These are phyloP conservation scores for Leccinum aurantiacum DNA, from an alignment of 768 basidiomycete species.

Conservation along the genomic window DNA sequence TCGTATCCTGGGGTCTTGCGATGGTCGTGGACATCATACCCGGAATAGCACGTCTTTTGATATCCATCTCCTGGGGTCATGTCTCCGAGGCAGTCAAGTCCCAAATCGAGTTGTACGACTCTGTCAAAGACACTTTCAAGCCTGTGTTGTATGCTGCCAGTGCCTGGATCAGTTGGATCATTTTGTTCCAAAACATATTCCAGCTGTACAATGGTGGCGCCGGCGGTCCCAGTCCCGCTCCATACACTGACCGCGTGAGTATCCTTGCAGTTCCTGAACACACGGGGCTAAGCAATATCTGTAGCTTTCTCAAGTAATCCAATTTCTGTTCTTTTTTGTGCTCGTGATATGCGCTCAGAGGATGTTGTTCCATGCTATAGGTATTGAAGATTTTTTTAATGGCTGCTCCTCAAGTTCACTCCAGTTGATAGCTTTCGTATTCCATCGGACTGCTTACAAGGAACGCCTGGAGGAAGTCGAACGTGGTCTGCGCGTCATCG, in stretches of 20 bases:
- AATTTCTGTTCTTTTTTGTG: slow-evolving; percentile 75
- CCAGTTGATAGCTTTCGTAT: slow-evolving; percentile 54
- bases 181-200: slow-evolving; percentile 70
- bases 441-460: slow-evolving; percentile 74
- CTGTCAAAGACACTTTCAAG: slow-evolving; percentile 67
- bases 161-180: slow-evolving; percentile 71
- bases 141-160: slow-evolving; percentile 72
- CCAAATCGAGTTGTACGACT: slow-evolving; percentile 66
- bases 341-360: slow-evolving; percentile 61
- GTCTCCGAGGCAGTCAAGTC: slow-evolving; percentile 68
- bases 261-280: background rate
- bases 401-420: background rate
- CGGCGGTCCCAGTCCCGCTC: slow-evolving; percentile 47
- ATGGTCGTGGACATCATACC: slow-evolving; percentile 71
- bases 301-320: slow-evolving; percentile 60
- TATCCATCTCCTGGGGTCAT: slow-evolving; percentile 70
- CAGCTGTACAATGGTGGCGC: slow-evolving; percentile 47
- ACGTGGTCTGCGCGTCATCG: slow-evolving; percentile 56
- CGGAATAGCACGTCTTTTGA: slow-evolving; percentile 47
- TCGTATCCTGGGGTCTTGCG: slow-evolving; percentile 79
- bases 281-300: slow-evolving; percentile 1
- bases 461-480: slow-evolving; percentile 66
- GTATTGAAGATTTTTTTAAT: slow-evolving; percentile 21
- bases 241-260: slow-evolving; percentile 59
- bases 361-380: slow-evolving; percentile 69